These are phyloP conservation scores for Microthlaspi erraticum DNA, from an alignment of 345 rosid species.

Conservation along the genomic window DNA sequence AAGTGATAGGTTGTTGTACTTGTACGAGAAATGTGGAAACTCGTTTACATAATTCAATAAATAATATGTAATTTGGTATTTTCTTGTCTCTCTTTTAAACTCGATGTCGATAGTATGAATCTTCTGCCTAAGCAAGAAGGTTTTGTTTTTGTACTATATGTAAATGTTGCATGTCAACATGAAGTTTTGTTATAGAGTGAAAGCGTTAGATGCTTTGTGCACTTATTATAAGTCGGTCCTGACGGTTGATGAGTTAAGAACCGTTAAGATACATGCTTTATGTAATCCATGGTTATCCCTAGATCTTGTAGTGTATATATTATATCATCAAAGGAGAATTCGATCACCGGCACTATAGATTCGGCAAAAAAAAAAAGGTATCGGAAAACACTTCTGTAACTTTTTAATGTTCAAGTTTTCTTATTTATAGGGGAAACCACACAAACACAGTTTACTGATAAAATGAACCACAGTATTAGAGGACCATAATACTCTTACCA, in stretches of 20 bases:
- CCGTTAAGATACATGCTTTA: not conserved
- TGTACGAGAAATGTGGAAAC: conserved; percentile 32
- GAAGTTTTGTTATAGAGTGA: not conserved
- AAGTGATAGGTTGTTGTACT: conserved; percentile 28
- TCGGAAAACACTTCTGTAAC: not conserved
- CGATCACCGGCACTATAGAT: not conserved
- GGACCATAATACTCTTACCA: not conserved
- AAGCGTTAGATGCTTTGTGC: not conserved
- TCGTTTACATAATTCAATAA: conserved; percentile 21
- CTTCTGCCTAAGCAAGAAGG: not conserved
- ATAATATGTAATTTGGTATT: not conserved
- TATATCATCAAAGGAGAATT: not conserved
- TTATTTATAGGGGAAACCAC: not conserved
- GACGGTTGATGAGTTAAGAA: too few relatives aligned
- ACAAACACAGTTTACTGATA: not conserved
- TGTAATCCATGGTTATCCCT: not conserved
- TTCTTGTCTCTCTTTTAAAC: conserved; percentile 9
- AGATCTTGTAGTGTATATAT: not conserved
- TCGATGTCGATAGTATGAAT: not conserved
- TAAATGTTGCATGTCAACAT: not conserved
- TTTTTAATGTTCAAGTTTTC: not conserved
- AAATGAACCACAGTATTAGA: not conserved
- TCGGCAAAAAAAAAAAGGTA: not conserved
- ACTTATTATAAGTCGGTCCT: too few relatives aligned
- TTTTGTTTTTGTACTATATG: not conserved